Percentiles rank a stretch among this genome's conserved stretches.
phyloP scores from a whole-genome alignment of 331 rosid species.

The Quercus lobata region DNA sequence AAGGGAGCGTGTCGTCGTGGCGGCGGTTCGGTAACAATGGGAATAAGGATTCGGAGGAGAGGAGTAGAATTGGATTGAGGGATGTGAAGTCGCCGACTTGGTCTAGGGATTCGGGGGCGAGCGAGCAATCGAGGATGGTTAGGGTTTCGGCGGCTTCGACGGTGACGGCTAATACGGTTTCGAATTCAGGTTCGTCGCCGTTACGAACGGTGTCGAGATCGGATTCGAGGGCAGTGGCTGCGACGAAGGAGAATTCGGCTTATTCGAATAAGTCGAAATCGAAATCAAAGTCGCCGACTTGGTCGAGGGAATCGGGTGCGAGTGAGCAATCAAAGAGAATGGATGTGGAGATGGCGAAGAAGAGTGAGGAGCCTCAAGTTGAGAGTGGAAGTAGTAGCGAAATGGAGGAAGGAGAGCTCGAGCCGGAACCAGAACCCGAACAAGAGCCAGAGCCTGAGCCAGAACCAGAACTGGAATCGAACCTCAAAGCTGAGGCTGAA shows the following conservation, averaged over 20 bases:
- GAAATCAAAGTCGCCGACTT: slow-evolving; percentile 41
- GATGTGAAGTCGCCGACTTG: slow-evolving; percentile 51
- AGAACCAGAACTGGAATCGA: slow-evolving; percentile 5
- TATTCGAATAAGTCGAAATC: slow-evolving; percentile 35
- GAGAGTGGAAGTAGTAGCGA: slow-evolving; percentile 73
- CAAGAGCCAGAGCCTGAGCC: slow-evolving; percentile 2
- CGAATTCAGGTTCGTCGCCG: not conserved
- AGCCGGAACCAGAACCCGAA: slow-evolving; percentile 51
- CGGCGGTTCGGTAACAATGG: slow-evolving; percentile 47
- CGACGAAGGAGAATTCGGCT: slow-evolving; percentile 13
- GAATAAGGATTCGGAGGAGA: slow-evolving; percentile 74
- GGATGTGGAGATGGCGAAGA: slow-evolving; percentile 57
- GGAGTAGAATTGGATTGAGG: slow-evolving; percentile 34
- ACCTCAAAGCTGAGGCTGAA: slow-evolving; percentile 22
- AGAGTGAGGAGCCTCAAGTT: slow-evolving; percentile 47
- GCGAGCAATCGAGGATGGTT: slow-evolving; percentile 73
- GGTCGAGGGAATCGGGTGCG: slow-evolving; percentile 50
- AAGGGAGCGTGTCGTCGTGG: slow-evolving; percentile 80
- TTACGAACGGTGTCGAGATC: not conserved
- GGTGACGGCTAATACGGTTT: slow-evolving; percentile 36
- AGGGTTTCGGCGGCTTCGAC: slow-evolving; percentile 37
- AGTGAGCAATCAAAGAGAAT: slow-evolving; percentile 77
- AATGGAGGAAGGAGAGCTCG: slow-evolving; percentile 94
- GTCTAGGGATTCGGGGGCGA: slow-evolving; percentile 79
- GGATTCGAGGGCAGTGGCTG: not conserved